Base-by-base conservation (phyloP, 2,329 filamentous ascomycete species). In the Fusarium sublunatum region DNA sequence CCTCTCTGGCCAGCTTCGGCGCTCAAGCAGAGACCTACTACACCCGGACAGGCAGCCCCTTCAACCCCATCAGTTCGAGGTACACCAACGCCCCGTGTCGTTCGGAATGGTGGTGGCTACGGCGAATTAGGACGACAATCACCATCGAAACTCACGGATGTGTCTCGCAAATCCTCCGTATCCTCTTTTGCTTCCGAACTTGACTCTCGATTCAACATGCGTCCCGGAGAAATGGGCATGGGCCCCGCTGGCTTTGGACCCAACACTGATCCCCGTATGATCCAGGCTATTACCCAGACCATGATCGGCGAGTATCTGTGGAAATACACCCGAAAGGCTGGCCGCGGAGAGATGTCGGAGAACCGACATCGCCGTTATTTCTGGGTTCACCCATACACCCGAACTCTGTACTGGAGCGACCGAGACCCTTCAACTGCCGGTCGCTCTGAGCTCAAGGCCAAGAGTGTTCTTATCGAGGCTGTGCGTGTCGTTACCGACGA, bases 291-390 rank as follows among this genome's bases (percentile, higher is more conserved):
- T 66, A 99, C 95, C 3, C 94, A 99, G 77, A 98, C 95, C 15
- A 99, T 99, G 95, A 98, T 99, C 73, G 95, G 95, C 53, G 95
- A 99, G 76, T 98, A 94, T 76, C 83, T 99, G 36, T 99, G 95
- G 95, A 99, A 99, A 76, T 99, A 99, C 78, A 99, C 95, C 0
- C 90, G 95, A 71, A 97, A 95, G 80, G 85, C 93, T 58, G 93
- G 93, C n/a, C 89, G 94, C 24, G 91, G 88, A 51, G 91, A 93
- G 63, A 88, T 96, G 78, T 98, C 93, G 0, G 90, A 89, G 69
- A 96, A 93, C 53, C 87, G 95, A 48, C 95, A 99, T 77, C 88
- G 92, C 61, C 89, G 95, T 29, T 99, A 97, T 82, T 99, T 99
- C 84, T 99, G 95, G 95, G 92, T 99, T 22, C 95, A 99, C 74